Percentiles rank a stretch among this genome's conserved stretches.
These are phyloP conservation scores for Allium fistulosum DNA, from an alignment of 106 monocot species.

Conservation along the genomic window DNA sequence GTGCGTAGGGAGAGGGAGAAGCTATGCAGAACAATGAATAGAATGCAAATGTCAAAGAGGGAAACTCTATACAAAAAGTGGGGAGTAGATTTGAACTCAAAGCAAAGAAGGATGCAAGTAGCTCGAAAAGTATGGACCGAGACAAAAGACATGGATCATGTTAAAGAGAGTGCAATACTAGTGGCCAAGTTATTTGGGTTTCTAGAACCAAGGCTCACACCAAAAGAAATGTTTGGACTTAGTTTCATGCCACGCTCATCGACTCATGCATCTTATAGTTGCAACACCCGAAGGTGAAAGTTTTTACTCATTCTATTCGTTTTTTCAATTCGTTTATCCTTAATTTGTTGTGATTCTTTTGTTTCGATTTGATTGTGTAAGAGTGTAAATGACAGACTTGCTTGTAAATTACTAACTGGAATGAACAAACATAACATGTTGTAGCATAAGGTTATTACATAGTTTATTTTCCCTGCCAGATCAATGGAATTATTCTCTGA, in stretches of 20 bases:
- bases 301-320: neutral
- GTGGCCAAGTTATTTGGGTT: constrained; percentile 58
- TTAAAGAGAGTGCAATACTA: constrained; percentile 70
- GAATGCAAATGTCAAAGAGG: constrained; percentile 36
- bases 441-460: neutral
- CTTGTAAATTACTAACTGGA: neutral
- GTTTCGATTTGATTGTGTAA: neutral
- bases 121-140: constrained; percentile 49
- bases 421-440: neutral
- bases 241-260: constrained; percentile 45
- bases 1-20: constrained; percentile 73
- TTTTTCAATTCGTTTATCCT: neutral
- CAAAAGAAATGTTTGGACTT: constrained; percentile 84
- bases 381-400: neutral
- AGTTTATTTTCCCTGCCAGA: neutral
- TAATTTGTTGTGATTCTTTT: constrained; percentile 10
- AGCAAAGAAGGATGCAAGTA: constrained; percentile 64
- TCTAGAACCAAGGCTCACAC: constrained; percentile 26
- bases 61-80: constrained; percentile 59
- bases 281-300: constrained; percentile 12
- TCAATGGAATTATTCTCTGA: neutral
- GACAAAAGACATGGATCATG: constrained; percentile 44
- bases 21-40: constrained; percentile 54
- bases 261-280: constrained; percentile 42
- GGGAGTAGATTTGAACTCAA: constrained; percentile 66